Conservation (phyloP, 208 protist genomes). For the Spongospora subterranea region DNA sequence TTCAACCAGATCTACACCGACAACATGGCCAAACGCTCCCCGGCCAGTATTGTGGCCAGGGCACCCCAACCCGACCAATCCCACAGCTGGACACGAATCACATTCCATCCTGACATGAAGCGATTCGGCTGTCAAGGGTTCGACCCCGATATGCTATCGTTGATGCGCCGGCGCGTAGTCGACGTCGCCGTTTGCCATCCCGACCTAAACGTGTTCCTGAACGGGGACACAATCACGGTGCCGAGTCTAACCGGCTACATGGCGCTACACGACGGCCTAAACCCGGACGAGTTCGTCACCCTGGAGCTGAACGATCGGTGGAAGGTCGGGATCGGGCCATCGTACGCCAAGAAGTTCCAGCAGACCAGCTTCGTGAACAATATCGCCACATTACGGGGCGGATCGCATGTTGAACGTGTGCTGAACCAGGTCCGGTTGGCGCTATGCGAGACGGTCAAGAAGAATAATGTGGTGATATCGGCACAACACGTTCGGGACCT, state of each 20-base stretch:
- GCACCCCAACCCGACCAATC: background rate
- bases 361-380: slow-evolving; percentile 99
- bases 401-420: slow-evolving; percentile 98
- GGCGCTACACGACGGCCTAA: slow-evolving; percentile 86
- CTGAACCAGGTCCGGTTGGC: slow-evolving; percentile 81
- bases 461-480: slow-evolving; percentile 84
- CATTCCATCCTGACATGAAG: slow-evolving; percentile 95
- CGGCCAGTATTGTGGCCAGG: background rate
- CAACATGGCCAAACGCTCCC: slow-evolving; percentile 5
- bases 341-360: slow-evolving; percentile 83
- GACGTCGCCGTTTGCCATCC: slow-evolving; percentile 93
- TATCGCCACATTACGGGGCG: slow-evolving; percentile 96
- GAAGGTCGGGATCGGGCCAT: slow-evolving; percentile 79
- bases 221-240: slow-evolving; percentile 83
- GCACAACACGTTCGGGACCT: slow-evolving; percentile 92
- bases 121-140: slow-evolving; percentile 92
- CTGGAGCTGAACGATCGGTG: slow-evolving; percentile 89
- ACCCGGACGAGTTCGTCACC: slow-evolving; percentile 58
- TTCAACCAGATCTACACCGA: background rate
- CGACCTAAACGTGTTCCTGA: slow-evolving; percentile 89
- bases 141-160: slow-evolving; percentile 91
- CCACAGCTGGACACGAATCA: slow-evolving; percentile 95
- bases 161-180: slow-evolving; percentile 95
- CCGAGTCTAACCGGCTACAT: slow-evolving; percentile 97
- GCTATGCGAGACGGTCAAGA: slow-evolving; percentile 84